phyloP scores from a whole-genome alignment of 2,329 filamentous ascomycete species.

The Epichloe glyceriae region DNA sequence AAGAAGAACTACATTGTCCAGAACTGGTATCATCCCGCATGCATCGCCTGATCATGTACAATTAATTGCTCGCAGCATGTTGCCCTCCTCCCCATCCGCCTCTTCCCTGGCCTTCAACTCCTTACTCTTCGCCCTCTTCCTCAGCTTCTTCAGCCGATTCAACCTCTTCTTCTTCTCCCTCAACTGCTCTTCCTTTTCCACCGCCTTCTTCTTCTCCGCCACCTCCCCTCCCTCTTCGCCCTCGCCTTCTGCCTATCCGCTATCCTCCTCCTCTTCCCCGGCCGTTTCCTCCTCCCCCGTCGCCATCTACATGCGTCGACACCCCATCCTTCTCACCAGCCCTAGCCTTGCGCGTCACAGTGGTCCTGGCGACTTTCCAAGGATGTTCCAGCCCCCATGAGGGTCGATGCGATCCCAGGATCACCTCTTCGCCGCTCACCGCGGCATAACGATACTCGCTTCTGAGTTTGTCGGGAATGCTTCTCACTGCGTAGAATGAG shows the following conservation, averaged over 20 bases:
- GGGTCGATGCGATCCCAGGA: constrained; percentile 27
- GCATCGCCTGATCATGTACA: not conserved
- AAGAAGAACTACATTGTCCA: not conserved
- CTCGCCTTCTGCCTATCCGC: constrained; percentile 33
- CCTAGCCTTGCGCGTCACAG: constrained; percentile 17
- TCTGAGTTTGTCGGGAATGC: constrained; percentile 23
- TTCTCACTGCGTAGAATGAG: constrained; percentile 35
- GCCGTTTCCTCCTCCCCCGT: constrained; percentile 26
- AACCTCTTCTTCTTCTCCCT: constrained; percentile 49
- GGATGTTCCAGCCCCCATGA: constrained; percentile 48
- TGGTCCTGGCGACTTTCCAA: constrained; percentile 41
- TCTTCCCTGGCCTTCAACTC: constrained; percentile 41
- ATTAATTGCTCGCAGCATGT: not conserved
- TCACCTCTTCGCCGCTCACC: constrained; percentile 38
- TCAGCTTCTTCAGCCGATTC: constrained; percentile 47
- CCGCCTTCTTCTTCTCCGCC: constrained; percentile 23
- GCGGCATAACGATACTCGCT: constrained; percentile 32
- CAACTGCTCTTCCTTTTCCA: constrained; percentile 41
- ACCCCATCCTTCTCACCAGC: not conserved
- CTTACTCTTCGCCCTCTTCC: constrained; percentile 43
- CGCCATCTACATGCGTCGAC: constrained; percentile 8
- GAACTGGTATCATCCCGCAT: not conserved
- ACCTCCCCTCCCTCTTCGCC: constrained; percentile 26
- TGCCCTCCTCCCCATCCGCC: constrained; percentile 10
- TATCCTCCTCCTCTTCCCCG: constrained; percentile 47